These are phyloP conservation scores for Rhododendron vialii DNA, from an alignment of 148 eudicot species.

Conservation along the genomic window DNA sequence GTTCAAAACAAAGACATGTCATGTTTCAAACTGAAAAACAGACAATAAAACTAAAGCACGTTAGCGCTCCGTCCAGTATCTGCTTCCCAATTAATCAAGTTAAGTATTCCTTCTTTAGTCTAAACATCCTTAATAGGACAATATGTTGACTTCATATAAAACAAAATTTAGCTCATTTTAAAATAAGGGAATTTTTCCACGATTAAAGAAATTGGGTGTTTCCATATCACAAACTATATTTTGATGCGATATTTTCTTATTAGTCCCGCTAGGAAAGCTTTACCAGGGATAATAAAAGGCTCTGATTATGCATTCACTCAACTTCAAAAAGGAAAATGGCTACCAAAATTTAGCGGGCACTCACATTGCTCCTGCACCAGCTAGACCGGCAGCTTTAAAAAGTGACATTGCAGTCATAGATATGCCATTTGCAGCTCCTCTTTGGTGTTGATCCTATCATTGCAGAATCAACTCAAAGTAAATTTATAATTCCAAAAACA, in stretches of 20 bases:
- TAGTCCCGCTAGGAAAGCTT: background rate
- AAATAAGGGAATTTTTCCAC: background rate
- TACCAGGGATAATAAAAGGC: background rate
- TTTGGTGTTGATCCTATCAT: conserved; percentile 69
- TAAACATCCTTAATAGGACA: background rate
- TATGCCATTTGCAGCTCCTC: conserved; percentile 89
- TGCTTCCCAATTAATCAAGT: background rate
- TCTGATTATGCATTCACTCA: background rate
- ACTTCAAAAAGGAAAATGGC: background rate
- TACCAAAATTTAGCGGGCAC: conserved; percentile 14
- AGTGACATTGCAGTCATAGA: conserved; percentile 71
- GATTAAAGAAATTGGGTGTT: background rate
- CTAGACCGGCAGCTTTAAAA: conserved; percentile 73
- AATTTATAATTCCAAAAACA: background rate
- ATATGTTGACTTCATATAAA: background rate
- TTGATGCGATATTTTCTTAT: background rate
- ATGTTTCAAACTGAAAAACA: background rate
- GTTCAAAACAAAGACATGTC: background rate
- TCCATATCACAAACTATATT: background rate
- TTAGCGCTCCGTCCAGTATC: background rate
- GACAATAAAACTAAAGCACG: background rate
- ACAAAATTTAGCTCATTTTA: background rate
- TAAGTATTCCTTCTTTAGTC: background rate
- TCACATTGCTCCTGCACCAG: conserved; percentile 71
- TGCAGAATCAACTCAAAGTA: background rate